phyloP scores from a whole-genome alignment of 306 rosid species.

The Rubus idaeus region DNA sequence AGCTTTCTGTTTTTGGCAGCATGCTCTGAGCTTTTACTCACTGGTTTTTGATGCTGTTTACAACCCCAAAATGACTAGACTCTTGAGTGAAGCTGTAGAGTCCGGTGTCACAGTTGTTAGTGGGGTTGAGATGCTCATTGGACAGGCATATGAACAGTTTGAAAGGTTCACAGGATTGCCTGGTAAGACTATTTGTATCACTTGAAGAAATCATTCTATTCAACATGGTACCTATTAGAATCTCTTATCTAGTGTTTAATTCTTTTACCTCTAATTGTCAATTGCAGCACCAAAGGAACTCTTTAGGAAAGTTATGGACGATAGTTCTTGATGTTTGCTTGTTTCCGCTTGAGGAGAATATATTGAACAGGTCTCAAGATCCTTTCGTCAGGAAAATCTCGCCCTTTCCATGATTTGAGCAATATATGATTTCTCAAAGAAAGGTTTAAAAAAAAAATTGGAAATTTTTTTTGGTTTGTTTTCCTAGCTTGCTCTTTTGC shows the following conservation, averaged over 20 bases:
- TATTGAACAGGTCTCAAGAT: too few species aligned
- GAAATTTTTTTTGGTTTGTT: too few species aligned
- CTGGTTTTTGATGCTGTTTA: slow-evolving; percentile 92
- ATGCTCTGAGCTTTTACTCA: slow-evolving; percentile 61
- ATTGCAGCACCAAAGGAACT: slow-evolving; percentile 79
- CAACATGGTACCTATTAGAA: not conserved
- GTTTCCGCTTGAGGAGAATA: not conserved
- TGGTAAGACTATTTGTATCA: slow-evolving; percentile 46
- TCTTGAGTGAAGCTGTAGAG: slow-evolving; percentile 81
- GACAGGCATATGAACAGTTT: slow-evolving; percentile 82
- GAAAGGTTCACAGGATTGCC: slow-evolving; percentile 84
- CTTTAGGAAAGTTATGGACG: slow-evolving; percentile 57
- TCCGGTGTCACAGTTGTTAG: slow-evolving; percentile 69
- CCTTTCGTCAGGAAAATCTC: too few species aligned
- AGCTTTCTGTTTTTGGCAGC: slow-evolving; percentile 54
- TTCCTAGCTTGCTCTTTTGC: too few species aligned
- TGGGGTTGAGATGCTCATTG: slow-evolving; percentile 83
- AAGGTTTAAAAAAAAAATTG: too few species aligned
- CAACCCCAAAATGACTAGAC: slow-evolving; percentile 81
- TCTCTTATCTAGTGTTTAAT: not conserved
- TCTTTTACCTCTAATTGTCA: slow-evolving; percentile 25
- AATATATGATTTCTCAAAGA: too few species aligned
- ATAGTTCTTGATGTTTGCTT: slow-evolving; percentile 44
- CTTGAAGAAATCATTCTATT: not conserved
- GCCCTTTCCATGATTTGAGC: too few species aligned